These are phyloP conservation scores for Carallia pectinifolia DNA, from an alignment of 345 rosid genomes.

Conservation along the genomic window DNA sequence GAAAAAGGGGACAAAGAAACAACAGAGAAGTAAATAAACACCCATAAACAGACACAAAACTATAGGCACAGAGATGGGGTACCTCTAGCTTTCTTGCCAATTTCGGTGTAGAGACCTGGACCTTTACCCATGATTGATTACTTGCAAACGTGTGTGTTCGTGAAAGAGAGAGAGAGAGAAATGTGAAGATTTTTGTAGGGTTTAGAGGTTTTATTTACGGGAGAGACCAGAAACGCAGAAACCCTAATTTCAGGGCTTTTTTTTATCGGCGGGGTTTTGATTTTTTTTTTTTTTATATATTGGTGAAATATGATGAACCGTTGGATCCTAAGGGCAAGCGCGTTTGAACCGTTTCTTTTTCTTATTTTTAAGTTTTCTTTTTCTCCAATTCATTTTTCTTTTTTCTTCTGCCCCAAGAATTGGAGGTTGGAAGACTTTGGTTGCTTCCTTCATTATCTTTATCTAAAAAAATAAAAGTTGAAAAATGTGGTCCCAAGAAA, in stretches of 20 bases:
- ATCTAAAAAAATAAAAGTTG: too few relatives aligned
- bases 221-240: conserved; percentile 9
- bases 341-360: background rate
- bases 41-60: background rate
- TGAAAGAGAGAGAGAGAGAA: too few relatives aligned
- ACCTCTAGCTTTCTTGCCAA: conserved; percentile 96
- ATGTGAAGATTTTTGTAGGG: background rate
- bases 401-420: background rate
- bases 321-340: background rate
- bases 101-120: conserved; percentile 88
- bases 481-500: too few relatives aligned
- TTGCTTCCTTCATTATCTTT: too few relatives aligned
- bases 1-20: too few relatives aligned
- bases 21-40: background rate
- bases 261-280: background rate
- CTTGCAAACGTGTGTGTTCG: background rate
- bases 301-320: background rate
- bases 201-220: conserved; percentile 2
- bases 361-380: background rate
- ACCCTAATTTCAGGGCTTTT: conserved; percentile 8
- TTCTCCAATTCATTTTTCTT: background rate
- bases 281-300: background rate
- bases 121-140: conserved; percentile 65
- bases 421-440: background rate
- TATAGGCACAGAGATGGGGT: background rate